phyloP scores from a whole-genome alignment of 495 filamentous ascomycete genomes.

The Paragyromitra xinjiangensis region DNA sequence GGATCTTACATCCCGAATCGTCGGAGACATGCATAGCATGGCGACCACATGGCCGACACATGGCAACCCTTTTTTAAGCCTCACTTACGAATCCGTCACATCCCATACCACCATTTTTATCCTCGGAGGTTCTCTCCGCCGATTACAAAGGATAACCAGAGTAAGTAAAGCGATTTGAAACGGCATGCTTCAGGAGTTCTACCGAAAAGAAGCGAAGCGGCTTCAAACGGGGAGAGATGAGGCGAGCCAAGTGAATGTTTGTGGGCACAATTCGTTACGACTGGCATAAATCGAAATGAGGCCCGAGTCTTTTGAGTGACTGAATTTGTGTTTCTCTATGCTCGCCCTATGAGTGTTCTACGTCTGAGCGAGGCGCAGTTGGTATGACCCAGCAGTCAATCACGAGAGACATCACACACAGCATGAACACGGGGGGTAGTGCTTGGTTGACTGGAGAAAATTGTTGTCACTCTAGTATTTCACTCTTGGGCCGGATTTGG shows the following conservation, averaged over 20 bases:
- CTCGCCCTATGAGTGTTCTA: not conserved
- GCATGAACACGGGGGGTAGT: not conserved
- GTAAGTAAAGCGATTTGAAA: slow-evolving; percentile 28
- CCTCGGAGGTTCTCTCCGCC: not conserved
- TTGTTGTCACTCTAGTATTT: not conserved
- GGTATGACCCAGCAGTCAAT: slow-evolving; percentile 21
- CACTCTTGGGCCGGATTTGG: not conserved
- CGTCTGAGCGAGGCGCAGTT: slow-evolving; percentile 22
- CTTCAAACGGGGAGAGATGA: not conserved
- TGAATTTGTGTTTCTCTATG: not conserved
- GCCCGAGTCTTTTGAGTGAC: slow-evolving; percentile 11
- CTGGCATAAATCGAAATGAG: not conserved
- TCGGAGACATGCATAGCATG: slow-evolving; percentile 16
- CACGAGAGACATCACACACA: slow-evolving; percentile 26
- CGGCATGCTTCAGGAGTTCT: not conserved
- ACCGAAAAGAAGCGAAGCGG: slow-evolving; percentile 22
- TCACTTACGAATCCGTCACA: not conserved
- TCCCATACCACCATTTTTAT: not conserved
- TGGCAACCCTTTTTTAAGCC: slow-evolving; percentile 39
- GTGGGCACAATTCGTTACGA: not conserved
- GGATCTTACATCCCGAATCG: slow-evolving; percentile 5
- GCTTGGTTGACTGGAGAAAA: not conserved
- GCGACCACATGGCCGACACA: slow-evolving; percentile 32
- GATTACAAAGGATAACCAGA: not conserved
- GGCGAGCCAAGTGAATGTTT: slow-evolving; percentile 21